Evolutionary conservation across 148 eudicot species (phyloP), one percentile per base, ranked within the genome.

Genomic region (Beta vulgaris): DNA sequence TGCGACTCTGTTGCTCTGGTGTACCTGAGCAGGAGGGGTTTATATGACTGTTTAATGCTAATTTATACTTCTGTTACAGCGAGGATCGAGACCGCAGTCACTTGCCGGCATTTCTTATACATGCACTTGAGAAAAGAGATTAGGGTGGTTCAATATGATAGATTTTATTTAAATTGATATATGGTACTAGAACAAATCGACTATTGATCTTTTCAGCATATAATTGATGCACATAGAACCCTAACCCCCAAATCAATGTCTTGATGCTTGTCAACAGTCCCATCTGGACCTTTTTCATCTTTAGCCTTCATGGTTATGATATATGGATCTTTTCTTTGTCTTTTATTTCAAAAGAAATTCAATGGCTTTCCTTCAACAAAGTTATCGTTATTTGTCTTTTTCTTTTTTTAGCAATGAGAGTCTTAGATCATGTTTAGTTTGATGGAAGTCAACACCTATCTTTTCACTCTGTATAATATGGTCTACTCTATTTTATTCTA

Each of bases 291-390:
- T 36, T 40, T 61, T 14, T 26, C 29, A 37, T 59, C 54, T 15
- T 35, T 31, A 60, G 42, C 62, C 11, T 65, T 71, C n/a, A n/a
- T 13, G 29, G 36, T 48, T 31, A 44, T 58, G 26, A 58, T 39
- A 9, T 54, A 65, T 55, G n/a, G 66, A 65, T 49, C 44, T 43
- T 66, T 58, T n/a, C 26, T 48, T 71, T 71, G 80, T 65, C 23
- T 61, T n/a, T n/a, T n/a, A n/a, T n/a, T n/a, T n/a, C n/a, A 35
- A 8, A 36, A 29, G 31, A 16, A 53, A 25, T 14, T 76, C 31
- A 48, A 16, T 13, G 71, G 2, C 44, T 70, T 37, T 23, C 69
- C 23, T 8, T 70, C 19, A 63, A 34, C 43, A 60, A 49, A 35
- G 0, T n/a, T 34, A 37, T 34, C 48, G 25, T 26, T 18, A n/a